Evolutionary conservation across 2,329 filamentous ascomycete genomes (phyloP).

Genomic region (Cladosporium cucumerinum): DNA sequence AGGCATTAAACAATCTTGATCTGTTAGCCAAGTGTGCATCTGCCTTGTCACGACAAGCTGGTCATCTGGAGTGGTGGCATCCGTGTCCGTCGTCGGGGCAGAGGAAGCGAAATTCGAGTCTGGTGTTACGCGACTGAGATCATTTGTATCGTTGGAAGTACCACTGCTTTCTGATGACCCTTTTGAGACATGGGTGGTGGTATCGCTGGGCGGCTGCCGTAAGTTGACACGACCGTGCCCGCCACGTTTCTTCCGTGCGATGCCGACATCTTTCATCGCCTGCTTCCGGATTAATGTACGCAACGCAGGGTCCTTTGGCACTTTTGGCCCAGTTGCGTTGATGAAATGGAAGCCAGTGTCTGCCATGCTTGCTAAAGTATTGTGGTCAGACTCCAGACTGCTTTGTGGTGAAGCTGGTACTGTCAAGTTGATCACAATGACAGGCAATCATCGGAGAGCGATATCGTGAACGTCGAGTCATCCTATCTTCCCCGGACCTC

Average conservation of each 20-base stretch:
- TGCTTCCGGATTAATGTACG: slow-evolving; percentile 38
- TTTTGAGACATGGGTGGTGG: not conserved
- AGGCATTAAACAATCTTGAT: not conserved
- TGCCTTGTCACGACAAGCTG: not conserved
- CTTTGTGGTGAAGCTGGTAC: not conserved
- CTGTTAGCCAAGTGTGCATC: not conserved
- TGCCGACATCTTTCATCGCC: slow-evolving; percentile 39
- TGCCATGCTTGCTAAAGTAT: not conserved
- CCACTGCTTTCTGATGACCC: not conserved
- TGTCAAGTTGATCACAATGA: not conserved
- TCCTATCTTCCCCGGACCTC: not conserved
- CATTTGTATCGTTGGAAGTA: not conserved
- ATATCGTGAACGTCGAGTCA: not conserved
- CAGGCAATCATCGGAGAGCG: not conserved
- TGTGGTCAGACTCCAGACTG: not conserved
- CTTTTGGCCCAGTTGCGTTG: slow-evolving; percentile 24
- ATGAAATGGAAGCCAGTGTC: slow-evolving; percentile 21
- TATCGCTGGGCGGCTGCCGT: slow-evolving; percentile 25
- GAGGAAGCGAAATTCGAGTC: not conserved
- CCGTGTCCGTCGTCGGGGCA: not conserved
- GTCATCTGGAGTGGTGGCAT: slow-evolving; percentile 1
- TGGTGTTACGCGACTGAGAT: not conserved
- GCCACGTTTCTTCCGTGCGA: slow-evolving; percentile 31
- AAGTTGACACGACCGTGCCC: slow-evolving; percentile 35
- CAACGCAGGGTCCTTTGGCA: slow-evolving; percentile 24